Conservation (phyloP, 1,284 basidiomycete genomes). For the Hymenochaete sp. region DNA sequence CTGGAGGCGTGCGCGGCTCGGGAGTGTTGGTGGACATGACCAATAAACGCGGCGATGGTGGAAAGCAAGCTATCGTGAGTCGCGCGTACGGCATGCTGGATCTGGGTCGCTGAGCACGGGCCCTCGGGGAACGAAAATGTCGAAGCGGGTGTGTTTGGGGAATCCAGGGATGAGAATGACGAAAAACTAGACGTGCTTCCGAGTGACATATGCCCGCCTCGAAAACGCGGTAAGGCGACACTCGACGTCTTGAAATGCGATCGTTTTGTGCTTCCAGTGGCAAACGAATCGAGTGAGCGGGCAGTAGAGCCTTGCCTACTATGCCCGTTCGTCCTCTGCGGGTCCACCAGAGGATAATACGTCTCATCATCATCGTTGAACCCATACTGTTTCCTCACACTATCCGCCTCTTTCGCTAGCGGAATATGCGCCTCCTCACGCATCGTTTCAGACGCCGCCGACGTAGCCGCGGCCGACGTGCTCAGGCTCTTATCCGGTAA, state of each 20-base stretch:
- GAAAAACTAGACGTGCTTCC: constrained; percentile 61
- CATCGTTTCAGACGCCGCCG: constrained; percentile 8
- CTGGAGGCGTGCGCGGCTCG: constrained; percentile 83
- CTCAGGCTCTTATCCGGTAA: constrained; percentile 43
- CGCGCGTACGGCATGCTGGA: constrained; percentile 59
- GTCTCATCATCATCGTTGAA: constrained; percentile 10
- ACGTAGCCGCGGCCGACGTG: constrained; percentile 2
- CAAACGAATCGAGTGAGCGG: constrained; percentile 1
- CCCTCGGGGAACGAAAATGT: constrained; percentile 60
- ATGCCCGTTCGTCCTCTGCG: constrained; percentile 1
- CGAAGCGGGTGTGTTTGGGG: constrained; percentile 33
- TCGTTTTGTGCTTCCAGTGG: not conserved
- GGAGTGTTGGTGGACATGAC: constrained; percentile 90
- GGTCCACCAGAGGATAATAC: constrained; percentile 5
- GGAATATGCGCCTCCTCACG: not conserved
- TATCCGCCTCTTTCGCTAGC: constrained; percentile 3
- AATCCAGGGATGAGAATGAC: constrained; percentile 51
- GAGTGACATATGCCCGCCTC: constrained; percentile 36
- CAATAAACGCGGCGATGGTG: constrained; percentile 94
- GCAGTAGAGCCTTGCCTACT: not conserved
- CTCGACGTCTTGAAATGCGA: not conserved
- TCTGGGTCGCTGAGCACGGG: constrained; percentile 53
- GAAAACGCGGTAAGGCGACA: constrained; percentile 10
- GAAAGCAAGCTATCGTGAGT: constrained; percentile 89
- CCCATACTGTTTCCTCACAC: constrained; percentile 7